Evolutionary conservation across 2,329 filamentous ascomycete species (phyloP).

Genomic region (Phialophora verrucosa): DNA sequence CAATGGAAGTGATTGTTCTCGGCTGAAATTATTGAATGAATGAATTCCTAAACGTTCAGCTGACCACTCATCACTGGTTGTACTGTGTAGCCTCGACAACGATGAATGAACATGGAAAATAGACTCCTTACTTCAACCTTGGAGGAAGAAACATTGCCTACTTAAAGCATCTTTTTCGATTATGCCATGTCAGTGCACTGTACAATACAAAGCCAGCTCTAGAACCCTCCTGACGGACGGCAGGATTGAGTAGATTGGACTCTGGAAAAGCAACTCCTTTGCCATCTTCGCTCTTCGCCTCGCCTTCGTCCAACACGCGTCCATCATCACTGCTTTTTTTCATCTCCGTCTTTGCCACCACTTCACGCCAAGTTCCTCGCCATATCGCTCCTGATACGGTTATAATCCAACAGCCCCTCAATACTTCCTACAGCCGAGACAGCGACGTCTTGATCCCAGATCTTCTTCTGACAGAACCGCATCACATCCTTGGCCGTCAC

Average conservation of each 20-base stretch:
- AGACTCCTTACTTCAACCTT: no score
- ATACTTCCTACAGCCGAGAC: conserved; percentile 91
- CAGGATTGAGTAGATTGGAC: neutral
- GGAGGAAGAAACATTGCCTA: neutral
- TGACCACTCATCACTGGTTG: no score
- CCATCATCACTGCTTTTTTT: neutral
- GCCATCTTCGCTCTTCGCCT: neutral
- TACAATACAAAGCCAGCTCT: conserved; percentile 7
- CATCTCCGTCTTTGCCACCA: neutral
- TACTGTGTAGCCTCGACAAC: no score
- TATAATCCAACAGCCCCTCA: conserved; percentile 71
- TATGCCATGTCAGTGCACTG: conserved; percentile 6
- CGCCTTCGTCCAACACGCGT: neutral
- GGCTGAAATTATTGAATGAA: no score
- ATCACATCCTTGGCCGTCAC: conserved; percentile 97
- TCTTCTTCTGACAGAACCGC: conserved; percentile 90
- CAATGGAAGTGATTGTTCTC: no score
- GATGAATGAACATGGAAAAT: no score
- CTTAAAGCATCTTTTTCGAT: neutral
- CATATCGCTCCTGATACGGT: conserved; percentile 74
- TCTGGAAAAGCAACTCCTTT: conserved; percentile 5
- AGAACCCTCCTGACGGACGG: neutral
- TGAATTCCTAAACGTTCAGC: no score
- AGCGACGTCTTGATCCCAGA: conserved; percentile 97
- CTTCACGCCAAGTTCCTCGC: conserved; percentile 68